A percentile compares a stretch with the other conserved stretches of the same genome.
These are phyloP conservation scores for Cyclocybe aegerita DNA, from an alignment of 768 basidiomycete species.

Conservation along the genomic window DNA sequence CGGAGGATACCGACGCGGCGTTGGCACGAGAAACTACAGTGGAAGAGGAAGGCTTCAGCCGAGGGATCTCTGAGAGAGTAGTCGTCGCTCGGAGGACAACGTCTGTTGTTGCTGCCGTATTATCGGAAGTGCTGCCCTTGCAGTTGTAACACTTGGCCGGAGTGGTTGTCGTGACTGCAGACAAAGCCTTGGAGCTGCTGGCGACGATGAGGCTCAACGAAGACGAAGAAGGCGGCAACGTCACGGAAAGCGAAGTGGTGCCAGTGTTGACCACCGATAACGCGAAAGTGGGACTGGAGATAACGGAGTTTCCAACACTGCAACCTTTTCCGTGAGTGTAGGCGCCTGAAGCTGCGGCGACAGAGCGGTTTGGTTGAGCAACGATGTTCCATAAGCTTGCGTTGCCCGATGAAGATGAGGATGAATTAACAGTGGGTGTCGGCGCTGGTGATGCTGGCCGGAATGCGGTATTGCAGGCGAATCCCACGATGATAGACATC, in stretches of 20 bases:
- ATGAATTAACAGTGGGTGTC: constrained; percentile 30
- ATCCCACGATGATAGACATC: constrained; percentile 66
- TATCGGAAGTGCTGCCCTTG: constrained; percentile 14
- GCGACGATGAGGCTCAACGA: constrained; percentile 24
- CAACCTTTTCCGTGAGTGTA: constrained; percentile 20
- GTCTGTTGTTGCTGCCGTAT: constrained; percentile 22
- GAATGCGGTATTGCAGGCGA: constrained; percentile 52
- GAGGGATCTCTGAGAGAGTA: constrained; percentile 18
- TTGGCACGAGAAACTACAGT: constrained; percentile 13
- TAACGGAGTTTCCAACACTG: constrained; percentile 23
- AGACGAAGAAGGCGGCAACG: constrained; percentile 16
- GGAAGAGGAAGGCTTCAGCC: constrained; percentile 30
- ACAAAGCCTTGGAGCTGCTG: constrained; percentile 11
- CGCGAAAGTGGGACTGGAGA: constrained; percentile 46
- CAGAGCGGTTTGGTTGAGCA: constrained; percentile 37
- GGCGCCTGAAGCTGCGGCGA: constrained; percentile 27
- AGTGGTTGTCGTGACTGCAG: constrained; percentile 15
- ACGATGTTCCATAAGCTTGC: constrained; percentile 40
- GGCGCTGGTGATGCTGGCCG: constrained; percentile 33
- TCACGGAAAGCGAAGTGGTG: constrained; percentile 39
- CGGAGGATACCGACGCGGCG: constrained; percentile 10
- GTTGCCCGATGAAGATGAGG: constrained; percentile 17
- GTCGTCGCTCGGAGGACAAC: constrained; percentile 21
- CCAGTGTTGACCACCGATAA: constrained; percentile 51
- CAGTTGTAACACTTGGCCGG: constrained; percentile 15